These are phyloP conservation scores for Termitomyces sp. DNA, from an alignment of 1,284 basidiomycete genomes.

Conservation along the genomic window DNA sequence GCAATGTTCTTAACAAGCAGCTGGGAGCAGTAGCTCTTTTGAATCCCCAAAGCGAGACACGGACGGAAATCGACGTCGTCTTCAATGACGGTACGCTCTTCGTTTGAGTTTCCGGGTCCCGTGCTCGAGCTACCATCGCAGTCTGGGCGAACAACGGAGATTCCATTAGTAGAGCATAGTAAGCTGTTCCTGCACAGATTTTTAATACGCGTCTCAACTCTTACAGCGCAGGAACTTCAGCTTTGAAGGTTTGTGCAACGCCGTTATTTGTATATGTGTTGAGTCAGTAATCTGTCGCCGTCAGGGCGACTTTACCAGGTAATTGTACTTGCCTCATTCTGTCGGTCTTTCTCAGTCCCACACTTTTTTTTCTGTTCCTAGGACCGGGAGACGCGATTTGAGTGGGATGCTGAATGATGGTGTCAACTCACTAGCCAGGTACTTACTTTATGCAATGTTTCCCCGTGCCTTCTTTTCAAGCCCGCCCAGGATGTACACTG, in stretches of 20 bases:
- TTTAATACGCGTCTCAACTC: conserved; percentile 9
- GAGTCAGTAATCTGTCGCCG: background rate
- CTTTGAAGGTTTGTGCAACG: conserved; percentile 64
- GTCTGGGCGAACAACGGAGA: conserved; percentile 97
- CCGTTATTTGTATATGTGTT: background rate
- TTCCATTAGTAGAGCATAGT: conserved; percentile 84
- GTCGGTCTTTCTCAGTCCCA: background rate
- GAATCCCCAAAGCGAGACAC: conserved; percentile 43
- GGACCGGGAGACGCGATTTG: conserved; percentile 91
- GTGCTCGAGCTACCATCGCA: conserved; percentile 23
- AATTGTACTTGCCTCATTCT: background rate
- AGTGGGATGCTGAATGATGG: conserved; percentile 90
- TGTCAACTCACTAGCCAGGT: conserved; percentile 84
- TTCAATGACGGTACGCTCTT: conserved; percentile 77
- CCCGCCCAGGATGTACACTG: conserved; percentile 66
- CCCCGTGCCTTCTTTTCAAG: conserved; percentile 2
- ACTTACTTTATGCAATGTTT: conserved; percentile 1
- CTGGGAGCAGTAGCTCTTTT: conserved; percentile 75
- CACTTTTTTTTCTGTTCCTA: conserved; percentile 22
- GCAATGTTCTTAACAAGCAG: conserved; percentile 77
- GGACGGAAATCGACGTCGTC: conserved; percentile 65
- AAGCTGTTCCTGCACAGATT: conserved; percentile 26
- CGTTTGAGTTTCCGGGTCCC: conserved; percentile 5
- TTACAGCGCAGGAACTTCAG: conserved; percentile 79
- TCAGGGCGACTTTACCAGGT: conserved; percentile 91